Base-by-base conservation (phyloP, 345 rosid species). In the Syzygium oleosum region DNA sequence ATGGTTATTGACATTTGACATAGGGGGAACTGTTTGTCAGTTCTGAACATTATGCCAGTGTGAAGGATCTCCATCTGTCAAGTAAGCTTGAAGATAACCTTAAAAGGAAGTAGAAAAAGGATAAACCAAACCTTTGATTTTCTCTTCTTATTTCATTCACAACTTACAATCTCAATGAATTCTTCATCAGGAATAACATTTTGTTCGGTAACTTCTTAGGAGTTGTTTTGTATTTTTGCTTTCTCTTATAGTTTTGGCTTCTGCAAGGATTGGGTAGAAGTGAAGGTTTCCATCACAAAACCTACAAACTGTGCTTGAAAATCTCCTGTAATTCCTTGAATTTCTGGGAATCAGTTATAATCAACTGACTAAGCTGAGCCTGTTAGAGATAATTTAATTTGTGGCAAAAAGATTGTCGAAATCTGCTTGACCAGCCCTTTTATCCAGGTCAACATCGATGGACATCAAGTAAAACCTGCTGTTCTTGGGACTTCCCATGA, bases 401-500 rank as follows among this genome's bases (percentile, higher is more conserved):
- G 14, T 73, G 80, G 80, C 49, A 73, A 73, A 73, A 73, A 73
- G 49, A 73, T 17, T 17, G 14, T 34, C 2, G 3, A 41, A 38
- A 73, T 73, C 80, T 21, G 14, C 14, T 38, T 73, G 80, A 73
- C 80, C 49, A 53, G 65, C 54, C 58, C 53, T 78, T 8, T 54
- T 88, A 21, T 85, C 27, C 90, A 97, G 99, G 97, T 95, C 84
- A 96, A 94, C 88, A 91, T 93, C 8, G 93, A 94, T 52, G 97
- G 98, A 17, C 92, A 87, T 84, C 93, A 95, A 89, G 9, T 97
- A 87, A 93, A 92, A 87, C 98, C 98, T n/a, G 94, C 90, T 84
- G 93, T 90, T 86, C 90, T 97, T 41, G 99, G 98, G 54, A 94
- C 93, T 89, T 97, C 99, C 14, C 86, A 85, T 53, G 93, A 94